A percentile compares a stretch with the other conserved stretches of the same genome.
These are phyloP conservation scores for Aspergillus biplanus DNA, from an alignment of 495 filamentous ascomycete genomes.

Conservation along the genomic window DNA sequence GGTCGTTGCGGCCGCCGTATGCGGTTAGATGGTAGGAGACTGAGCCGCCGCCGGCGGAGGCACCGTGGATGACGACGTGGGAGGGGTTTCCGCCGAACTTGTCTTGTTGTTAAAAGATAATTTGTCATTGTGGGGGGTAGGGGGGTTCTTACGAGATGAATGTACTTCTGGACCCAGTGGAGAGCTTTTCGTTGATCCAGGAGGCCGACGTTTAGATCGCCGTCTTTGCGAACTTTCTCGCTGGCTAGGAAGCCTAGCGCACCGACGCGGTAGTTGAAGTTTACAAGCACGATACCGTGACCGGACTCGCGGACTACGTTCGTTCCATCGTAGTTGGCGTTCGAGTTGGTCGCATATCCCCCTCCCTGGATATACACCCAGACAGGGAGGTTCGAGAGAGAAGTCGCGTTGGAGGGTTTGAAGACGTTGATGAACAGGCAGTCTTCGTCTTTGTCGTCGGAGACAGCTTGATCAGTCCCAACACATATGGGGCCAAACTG, in stretches of 20 bases:
- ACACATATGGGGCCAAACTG: constrained; percentile 43
- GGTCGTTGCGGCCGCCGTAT: constrained; percentile 54
- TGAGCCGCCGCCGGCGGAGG: constrained; percentile 67
- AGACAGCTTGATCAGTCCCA: constrained; percentile 29
- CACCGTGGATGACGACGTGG: constrained; percentile 70
- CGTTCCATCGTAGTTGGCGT: constrained; percentile 67
- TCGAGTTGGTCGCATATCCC: constrained; percentile 63
- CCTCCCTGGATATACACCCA: constrained; percentile 76
- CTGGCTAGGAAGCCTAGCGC: constrained; percentile 70
- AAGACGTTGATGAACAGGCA: constrained; percentile 74
- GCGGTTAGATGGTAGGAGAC: constrained; percentile 68
- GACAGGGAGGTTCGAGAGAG: constrained; percentile 59
- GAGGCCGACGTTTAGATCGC: constrained; percentile 62
- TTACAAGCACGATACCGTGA: constrained; percentile 62
- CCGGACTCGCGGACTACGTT: constrained; percentile 58
- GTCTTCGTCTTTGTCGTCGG: constrained; percentile 59
- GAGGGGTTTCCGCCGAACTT: constrained; percentile 71
- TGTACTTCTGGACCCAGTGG: constrained; percentile 65
- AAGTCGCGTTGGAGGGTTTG: constrained; percentile 59
- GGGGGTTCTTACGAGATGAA: constrained; percentile 29
- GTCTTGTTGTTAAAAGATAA: background rate
- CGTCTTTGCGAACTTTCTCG: constrained; percentile 53
- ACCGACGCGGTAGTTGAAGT: constrained; percentile 79
- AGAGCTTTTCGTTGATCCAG: constrained; percentile 67
- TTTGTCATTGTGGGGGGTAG: background rate